Evolutionary conservation across 345 rosid genomes (phyloP).

Genomic region (Iberis pinnata): DNA sequence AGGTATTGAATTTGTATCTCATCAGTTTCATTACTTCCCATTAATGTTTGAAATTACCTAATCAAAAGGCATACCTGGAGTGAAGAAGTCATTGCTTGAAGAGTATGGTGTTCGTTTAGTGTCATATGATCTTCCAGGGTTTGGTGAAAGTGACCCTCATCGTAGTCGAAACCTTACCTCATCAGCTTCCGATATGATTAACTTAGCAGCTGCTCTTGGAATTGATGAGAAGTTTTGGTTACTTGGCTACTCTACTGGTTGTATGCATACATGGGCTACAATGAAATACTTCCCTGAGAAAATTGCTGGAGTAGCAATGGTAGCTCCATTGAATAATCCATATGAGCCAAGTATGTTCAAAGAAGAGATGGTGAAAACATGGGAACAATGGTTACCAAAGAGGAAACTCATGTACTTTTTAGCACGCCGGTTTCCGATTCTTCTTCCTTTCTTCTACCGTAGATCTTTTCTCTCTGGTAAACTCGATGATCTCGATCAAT

Average conservation of each 20-base stretch:
- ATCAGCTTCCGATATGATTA: constrained; percentile 68
- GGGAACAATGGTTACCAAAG: constrained; percentile 57
- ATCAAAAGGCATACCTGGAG: constrained; percentile 66
- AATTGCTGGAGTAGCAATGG: constrained; percentile 76
- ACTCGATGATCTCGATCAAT: constrained; percentile 58
- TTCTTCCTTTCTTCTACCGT: constrained; percentile 54
- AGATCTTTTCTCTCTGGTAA: constrained; percentile 73
- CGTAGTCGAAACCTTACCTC: constrained; percentile 68
- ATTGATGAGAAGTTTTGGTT: constrained; percentile 74
- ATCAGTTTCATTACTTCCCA: constrained; percentile 4
- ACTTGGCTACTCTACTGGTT: constrained; percentile 70
- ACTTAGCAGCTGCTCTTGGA: constrained; percentile 61
- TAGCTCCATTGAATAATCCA: constrained; percentile 74
- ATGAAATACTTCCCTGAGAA: constrained; percentile 66
- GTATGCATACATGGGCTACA: constrained; percentile 92
- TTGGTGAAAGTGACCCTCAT: constrained; percentile 97
- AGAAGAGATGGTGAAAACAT: constrained; percentile 62
- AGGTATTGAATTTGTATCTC: constrained; percentile 34
- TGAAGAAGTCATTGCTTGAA: constrained; percentile 55
- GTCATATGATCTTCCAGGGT: constrained; percentile 92
- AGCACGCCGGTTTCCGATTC: constrained; percentile 58
- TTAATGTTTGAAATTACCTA: neutral
- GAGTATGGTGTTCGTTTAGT: constrained; percentile 77
- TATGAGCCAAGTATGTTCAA: constrained; percentile 71
- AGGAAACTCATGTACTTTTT: constrained; percentile 60